A percentile compares a stretch with the other conserved stretches of the same genome.
phyloP scores from a whole-genome alignment of 1,284 basidiomycete species.

The Pyrrhoderma noxium region DNA sequence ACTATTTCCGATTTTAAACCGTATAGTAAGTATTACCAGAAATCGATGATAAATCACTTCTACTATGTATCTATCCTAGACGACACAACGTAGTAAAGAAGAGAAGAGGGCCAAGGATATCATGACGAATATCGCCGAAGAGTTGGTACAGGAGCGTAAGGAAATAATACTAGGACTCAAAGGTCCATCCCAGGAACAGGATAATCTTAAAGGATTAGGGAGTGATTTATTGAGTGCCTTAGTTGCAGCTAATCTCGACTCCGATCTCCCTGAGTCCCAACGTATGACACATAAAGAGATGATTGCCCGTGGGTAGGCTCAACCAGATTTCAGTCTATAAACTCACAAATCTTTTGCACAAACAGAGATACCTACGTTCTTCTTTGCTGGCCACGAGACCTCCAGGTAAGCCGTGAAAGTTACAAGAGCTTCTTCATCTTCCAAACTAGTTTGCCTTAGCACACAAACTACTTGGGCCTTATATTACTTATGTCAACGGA shows the following conservation, averaged over 20 bases:
- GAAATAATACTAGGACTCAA: constrained; percentile 26
- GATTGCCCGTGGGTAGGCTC: constrained; percentile 39
- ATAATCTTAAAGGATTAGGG: constrained; percentile 23
- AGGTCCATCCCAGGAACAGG: constrained; percentile 24
- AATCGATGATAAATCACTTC: neutral
- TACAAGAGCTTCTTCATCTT: neutral
- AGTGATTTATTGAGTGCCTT: constrained; percentile 29
- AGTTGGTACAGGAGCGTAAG: constrained; percentile 42
- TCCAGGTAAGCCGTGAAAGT: constrained; percentile 33
- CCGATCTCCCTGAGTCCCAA: constrained; percentile 36
- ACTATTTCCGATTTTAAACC: constrained; percentile 20
- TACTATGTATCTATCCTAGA: constrained; percentile 4
- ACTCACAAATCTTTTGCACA: neutral
- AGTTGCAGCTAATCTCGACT: constrained; percentile 42
- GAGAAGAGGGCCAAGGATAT: constrained; percentile 18
- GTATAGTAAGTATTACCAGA: constrained; percentile 23
- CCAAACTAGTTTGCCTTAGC: neutral
- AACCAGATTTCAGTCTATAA: neutral
- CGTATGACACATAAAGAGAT: constrained; percentile 48
- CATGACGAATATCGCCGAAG: constrained; percentile 33
- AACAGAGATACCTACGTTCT: constrained; percentile 40
- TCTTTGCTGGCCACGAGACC: constrained; percentile 30
- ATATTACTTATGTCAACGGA: constrained; percentile 33
- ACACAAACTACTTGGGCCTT: constrained; percentile 43
- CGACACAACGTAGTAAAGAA: constrained; percentile 12